Conservation (phyloP, 1,139 yeast species). For the Taphrina wiesneri region DNA sequence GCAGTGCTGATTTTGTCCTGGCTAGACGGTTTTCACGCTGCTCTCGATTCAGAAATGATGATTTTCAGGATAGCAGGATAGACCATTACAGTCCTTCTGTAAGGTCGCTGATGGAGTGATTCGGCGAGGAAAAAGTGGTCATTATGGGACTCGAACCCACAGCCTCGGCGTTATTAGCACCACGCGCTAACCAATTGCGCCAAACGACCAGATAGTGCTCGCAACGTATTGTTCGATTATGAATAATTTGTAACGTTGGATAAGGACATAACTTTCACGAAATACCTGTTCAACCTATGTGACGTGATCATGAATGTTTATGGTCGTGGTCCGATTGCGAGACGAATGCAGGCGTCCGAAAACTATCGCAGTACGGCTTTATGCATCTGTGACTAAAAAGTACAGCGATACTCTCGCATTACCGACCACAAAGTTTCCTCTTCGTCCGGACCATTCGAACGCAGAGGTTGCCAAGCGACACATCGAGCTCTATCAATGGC, state of each 20-base stretch:
- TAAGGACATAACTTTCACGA: too few relatives aligned
- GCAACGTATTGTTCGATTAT: too few relatives aligned
- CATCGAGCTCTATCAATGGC: constrained; percentile 24
- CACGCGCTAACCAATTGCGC: constrained; percentile 33
- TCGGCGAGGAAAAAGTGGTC: constrained; percentile 16
- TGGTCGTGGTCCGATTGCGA: background rate
- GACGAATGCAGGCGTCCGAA: background rate
- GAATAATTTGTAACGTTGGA: too few relatives aligned
- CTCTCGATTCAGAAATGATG: too few relatives aligned
- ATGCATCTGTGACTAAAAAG: background rate
- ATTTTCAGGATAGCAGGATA: too few relatives aligned
- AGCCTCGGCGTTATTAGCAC: constrained; percentile 33
- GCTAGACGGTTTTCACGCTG: too few relatives aligned
- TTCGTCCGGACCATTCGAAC: constrained; percentile 21
- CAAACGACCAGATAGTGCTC: constrained; percentile 14
- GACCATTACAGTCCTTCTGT: background rate
- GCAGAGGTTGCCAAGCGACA: background rate
- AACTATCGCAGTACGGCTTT: background rate
- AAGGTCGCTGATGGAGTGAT: too few relatives aligned
- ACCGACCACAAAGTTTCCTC: constrained; percentile 26
- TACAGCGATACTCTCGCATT: constrained; percentile 18
- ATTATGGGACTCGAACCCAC: constrained; percentile 31
- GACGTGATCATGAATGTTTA: background rate
- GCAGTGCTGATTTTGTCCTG: too few relatives aligned
- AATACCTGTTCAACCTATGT: too few relatives aligned